A percentile compares a stretch with the other conserved stretches of the same genome.
Conservation (phyloP, 805 yeast genomes). For the Starmerella roubikii region DNA sequence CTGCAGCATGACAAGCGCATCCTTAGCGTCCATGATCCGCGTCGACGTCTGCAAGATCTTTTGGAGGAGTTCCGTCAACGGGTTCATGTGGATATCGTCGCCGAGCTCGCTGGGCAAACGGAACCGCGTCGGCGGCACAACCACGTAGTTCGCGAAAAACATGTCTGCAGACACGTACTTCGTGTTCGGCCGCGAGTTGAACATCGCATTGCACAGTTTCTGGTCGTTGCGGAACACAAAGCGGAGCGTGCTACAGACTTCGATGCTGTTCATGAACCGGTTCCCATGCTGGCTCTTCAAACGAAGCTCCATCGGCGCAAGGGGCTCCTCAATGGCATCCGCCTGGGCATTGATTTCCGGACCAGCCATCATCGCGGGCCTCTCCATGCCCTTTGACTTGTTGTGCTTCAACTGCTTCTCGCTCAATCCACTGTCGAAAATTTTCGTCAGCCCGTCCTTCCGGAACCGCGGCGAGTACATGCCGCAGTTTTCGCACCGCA, state of each 20-base stretch:
- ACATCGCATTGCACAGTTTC: constrained; percentile 50
- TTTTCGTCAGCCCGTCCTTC: constrained; percentile 86
- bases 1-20: constrained; percentile 53
- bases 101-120: constrained; percentile 94
- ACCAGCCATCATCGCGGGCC: constrained; percentile 53
- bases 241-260: constrained; percentile 65
- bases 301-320: constrained; percentile 25
- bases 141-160: constrained; percentile 76
- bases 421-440: constrained; percentile 73
- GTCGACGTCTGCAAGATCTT: constrained; percentile 68
- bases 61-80: constrained; percentile 78
- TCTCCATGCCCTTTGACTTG: constrained; percentile 61
- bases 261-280: constrained; percentile 77
- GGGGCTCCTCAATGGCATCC: constrained; percentile 26
- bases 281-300: constrained; percentile 52
- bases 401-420: constrained; percentile 70
- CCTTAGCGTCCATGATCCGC: constrained; percentile 77
- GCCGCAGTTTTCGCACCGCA: constrained; percentile 90
- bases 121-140: constrained; percentile 94
- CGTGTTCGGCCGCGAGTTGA: constrained; percentile 64
- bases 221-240: constrained; percentile 66
- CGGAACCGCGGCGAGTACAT: constrained; percentile 90
- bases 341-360: constrained; percentile 25
- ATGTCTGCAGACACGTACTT: constrained; percentile 51
- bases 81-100: constrained; percentile 87